Percentiles rank a stretch among this genome's conserved stretches.
Evolutionary conservation across 805 yeast species (phyloP).

Genomic region (Wickerhamiella kazuoi): DNA sequence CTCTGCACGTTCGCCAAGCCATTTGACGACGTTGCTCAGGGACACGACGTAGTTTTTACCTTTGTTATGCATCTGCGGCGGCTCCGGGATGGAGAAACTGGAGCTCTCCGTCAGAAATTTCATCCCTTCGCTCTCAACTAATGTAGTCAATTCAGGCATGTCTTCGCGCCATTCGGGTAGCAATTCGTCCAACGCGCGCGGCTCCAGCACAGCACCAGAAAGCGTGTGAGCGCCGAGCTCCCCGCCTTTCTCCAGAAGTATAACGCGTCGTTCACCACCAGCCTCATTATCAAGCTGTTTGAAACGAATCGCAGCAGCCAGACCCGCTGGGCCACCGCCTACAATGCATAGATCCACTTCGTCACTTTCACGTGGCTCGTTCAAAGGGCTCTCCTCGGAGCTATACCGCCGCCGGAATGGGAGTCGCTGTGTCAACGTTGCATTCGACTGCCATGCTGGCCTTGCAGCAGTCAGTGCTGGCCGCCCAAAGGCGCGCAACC

Average conservation of each 20-base stretch:
- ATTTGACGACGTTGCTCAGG: conserved; percentile 59
- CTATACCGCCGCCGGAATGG: background rate
- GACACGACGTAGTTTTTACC: conserved; percentile 69
- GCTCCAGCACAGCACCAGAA: conserved; percentile 90
- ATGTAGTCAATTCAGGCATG: conserved; percentile 45
- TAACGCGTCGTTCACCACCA: conserved; percentile 62
- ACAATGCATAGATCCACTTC: conserved; percentile 87
- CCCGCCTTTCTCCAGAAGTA: conserved; percentile 79
- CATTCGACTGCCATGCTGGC: no score
- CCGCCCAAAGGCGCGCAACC: no score
- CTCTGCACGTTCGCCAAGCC: conserved; percentile 77
- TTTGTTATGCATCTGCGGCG: conserved; percentile 72
- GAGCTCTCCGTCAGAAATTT: conserved; percentile 42
- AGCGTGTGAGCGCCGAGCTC: conserved; percentile 87
- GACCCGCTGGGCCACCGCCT: conserved; percentile 96
- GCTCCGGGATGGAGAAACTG: conserved; percentile 70
- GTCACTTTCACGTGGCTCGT: conserved; percentile 64
- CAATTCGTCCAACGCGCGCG: conserved; percentile 68
- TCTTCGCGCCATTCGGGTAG: conserved; percentile 41
- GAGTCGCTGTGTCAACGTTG: no score
- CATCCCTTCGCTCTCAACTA: conserved; percentile 61
- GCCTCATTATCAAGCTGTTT: conserved; percentile 65
- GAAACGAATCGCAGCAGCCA: conserved; percentile 77
- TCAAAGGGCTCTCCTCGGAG: background rate
- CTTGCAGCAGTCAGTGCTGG: no score